Evolutionary conservation across 768 basidiomycete genomes (phyloP).

Genomic region (Agrocybe pediades): DNA sequence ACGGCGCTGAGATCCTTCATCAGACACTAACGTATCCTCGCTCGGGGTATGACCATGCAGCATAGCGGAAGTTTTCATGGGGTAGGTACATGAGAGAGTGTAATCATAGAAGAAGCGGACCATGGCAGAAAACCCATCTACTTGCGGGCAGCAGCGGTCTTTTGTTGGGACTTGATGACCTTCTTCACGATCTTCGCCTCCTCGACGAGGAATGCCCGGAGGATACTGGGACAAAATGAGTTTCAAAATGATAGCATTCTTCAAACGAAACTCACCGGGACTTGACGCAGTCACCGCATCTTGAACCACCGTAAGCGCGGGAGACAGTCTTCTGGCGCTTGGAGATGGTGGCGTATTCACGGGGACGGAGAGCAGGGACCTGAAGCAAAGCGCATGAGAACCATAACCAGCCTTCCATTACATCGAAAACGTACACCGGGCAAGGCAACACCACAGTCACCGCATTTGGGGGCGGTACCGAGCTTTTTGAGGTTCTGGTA

Average conservation of each 20-base stretch:
- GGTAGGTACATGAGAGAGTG: slow-evolving; percentile 28
- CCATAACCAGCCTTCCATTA: not conserved
- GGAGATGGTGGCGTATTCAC: slow-evolving; percentile 93
- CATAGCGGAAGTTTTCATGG: slow-evolving; percentile 12
- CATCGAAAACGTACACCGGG: slow-evolving; percentile 75
- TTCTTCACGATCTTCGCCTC: slow-evolving; percentile 99
- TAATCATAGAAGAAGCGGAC: slow-evolving; percentile 18
- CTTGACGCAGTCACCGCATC: slow-evolving; percentile 95
- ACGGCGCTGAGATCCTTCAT: no score
- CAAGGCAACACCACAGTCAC: slow-evolving; percentile 94
- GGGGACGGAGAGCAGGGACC: slow-evolving; percentile 95
- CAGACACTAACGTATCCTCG: slow-evolving; percentile 16
- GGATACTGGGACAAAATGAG: slow-evolving; percentile 59
- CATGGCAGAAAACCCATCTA: slow-evolving; percentile 26
- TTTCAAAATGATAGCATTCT: not conserved
- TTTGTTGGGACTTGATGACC: slow-evolving; percentile 93
- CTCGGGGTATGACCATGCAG: slow-evolving; percentile 18
- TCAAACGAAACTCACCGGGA: slow-evolving; percentile 64
- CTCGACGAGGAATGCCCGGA: slow-evolving; percentile 98
- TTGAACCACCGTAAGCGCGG: slow-evolving; percentile 95
- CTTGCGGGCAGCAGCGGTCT: slow-evolving; percentile 42
- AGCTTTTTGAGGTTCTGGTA: slow-evolving; percentile 98
- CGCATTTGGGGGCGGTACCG: slow-evolving; percentile 91
- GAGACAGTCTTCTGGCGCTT: slow-evolving; percentile 97
- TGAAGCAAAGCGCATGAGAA: slow-evolving; percentile 28